Conservation (phyloP, 306 rosid genomes). For the Cucumis cinereus region DNA sequence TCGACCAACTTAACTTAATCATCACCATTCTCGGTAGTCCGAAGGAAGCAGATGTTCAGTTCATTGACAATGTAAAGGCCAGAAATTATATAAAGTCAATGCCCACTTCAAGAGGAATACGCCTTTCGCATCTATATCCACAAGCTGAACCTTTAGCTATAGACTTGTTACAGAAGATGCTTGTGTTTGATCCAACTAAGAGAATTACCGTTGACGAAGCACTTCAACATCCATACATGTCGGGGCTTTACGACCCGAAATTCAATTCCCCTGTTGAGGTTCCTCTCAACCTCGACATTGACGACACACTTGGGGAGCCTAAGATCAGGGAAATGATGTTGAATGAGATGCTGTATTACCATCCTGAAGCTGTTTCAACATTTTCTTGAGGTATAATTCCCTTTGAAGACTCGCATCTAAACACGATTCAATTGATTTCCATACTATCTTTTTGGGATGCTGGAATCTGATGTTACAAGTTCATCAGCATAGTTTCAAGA, state of each 20-base stretch:
- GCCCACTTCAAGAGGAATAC: conserved; percentile 42
- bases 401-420: background rate
- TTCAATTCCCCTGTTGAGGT: conserved; percentile 39
- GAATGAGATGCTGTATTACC: conserved; percentile 71
- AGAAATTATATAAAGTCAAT: conserved; percentile 47
- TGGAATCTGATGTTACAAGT: background rate
- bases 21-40: conserved; percentile 70
- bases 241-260: conserved; percentile 47
- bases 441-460: background rate
- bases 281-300: conserved; percentile 55
- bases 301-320: conserved; percentile 37
- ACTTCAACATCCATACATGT: conserved; percentile 76
- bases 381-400: conserved; percentile 10
- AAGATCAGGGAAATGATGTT: conserved; percentile 77
- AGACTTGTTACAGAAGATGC: conserved; percentile 74
- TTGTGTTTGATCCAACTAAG: conserved; percentile 70
- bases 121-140: conserved; percentile 48
- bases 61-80: conserved; percentile 54
- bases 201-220: conserved; percentile 67
- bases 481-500: background rate
- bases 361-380: conserved; percentile 43
- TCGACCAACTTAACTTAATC: conserved; percentile 65
- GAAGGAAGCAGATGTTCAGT: conserved; percentile 36
- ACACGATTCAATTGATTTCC: background rate
- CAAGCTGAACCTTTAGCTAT: conserved; percentile 67